These are phyloP conservation scores for Handroanthus guayacan DNA, from an alignment of 257 asterid species.

Conservation along the genomic window DNA sequence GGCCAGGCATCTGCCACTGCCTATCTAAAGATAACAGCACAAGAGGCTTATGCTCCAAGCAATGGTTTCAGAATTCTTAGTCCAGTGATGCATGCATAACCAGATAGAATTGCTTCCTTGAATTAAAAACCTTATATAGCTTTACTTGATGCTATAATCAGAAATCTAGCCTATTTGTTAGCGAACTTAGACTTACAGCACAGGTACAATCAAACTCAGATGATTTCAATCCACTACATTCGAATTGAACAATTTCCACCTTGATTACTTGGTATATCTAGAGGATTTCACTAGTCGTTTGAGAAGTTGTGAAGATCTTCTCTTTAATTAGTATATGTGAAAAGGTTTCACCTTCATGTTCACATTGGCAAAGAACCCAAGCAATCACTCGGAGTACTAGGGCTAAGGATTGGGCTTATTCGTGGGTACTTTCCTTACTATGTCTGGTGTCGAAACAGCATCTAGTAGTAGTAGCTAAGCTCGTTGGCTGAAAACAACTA, in stretches of 20 bases:
- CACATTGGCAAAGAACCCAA: no score
- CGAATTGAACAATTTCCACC: background rate
- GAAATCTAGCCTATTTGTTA: background rate
- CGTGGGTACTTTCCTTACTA: no score
- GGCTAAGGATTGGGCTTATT: no score
- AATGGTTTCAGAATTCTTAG: background rate
- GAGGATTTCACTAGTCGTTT: no score
- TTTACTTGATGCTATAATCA: background rate
- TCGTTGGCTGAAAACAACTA: no score
- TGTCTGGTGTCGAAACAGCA: no score
- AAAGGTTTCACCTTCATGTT: no score
- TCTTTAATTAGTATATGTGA: no score
- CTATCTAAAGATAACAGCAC: background rate
- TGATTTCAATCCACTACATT: background rate
- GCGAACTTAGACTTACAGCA: background rate
- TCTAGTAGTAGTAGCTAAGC: no score
- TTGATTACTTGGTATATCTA: no score
- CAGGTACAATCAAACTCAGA: background rate
- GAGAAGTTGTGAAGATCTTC: no score
- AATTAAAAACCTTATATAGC: background rate
- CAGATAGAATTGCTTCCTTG: background rate
- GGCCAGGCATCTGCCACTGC: background rate
- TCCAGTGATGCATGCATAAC: background rate
- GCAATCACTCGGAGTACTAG: no score
- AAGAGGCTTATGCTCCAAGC: background rate